Evolutionary conservation across 1,284 basidiomycete species (phyloP), one percentile per base, ranked within the genome.

Genomic region (Xanthoconium separans): DNA sequence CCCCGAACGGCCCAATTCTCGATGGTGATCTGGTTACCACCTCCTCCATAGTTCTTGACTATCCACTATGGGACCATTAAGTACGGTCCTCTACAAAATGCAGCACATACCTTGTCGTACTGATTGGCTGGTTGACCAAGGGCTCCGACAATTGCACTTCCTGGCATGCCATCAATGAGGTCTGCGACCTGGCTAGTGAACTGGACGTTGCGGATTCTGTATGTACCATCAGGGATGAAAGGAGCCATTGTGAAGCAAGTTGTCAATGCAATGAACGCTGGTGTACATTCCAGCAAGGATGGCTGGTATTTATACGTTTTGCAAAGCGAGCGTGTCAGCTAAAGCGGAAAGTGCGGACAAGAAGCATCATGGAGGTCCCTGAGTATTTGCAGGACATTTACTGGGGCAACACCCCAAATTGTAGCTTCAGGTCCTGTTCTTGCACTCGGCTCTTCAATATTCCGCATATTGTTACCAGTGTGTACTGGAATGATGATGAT

Each of bases 181-280:
- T 27, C 16, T 8, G 22, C 45, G n/a, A 47, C 24, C 2, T 5
- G 4, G 12, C 2, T 1, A 9, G 13, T 0, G 44, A 46, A 46
- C 24, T 33, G 5, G 22, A 11, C 13, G 18, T 34, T 47, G 10
- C n/a, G 36, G n/a, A 47, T 47, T 15, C 24, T 31, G 4, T 40
- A 41, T 48, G 12, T 3, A 24, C 37, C 47, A 27, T 51, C 7
- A 2, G n/a, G 13, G 13, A 48, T 6, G 29, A 51, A 8, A 27
- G 50, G 44, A 41, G 50, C n/a, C 50, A 51, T 48, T 29, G 30
- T 33, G 16, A 10, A n/a, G 27, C 16, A 44, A 22, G 8, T 33
- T 33, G 22, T 15, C 20, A 34, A 37, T 51, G 36, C 12, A n/a
- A 15, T 27, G 50, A 22, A 7, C 27, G 36, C 20, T 9, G 37